Conservation (phyloP, 306 rosid genomes). For the Pterocarpus macrocarpus region DNA sequence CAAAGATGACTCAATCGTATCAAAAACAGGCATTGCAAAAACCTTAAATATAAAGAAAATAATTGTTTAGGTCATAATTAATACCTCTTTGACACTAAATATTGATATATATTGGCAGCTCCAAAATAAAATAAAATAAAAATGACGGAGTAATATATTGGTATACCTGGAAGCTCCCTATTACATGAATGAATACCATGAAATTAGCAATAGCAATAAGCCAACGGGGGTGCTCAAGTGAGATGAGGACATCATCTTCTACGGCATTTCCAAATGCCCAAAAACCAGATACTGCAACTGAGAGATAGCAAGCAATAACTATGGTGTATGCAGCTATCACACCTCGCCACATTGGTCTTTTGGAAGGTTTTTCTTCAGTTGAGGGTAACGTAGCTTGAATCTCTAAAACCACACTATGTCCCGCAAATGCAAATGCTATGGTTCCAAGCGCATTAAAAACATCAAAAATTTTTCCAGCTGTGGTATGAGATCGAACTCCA, state of each 20-base stretch:
- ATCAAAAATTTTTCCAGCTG: slow-evolving; percentile 51
- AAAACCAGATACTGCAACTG: slow-evolving; percentile 64
- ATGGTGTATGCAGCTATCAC: slow-evolving; percentile 58
- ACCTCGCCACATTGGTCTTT: slow-evolving; percentile 77
- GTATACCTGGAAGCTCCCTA: slow-evolving; percentile 77
- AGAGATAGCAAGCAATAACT: slow-evolving; percentile 60
- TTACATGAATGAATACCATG: slow-evolving; percentile 76
- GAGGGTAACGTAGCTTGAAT: slow-evolving; percentile 87
- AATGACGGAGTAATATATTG: background rate
- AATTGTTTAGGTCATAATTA: background rate
- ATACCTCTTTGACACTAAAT: too few species aligned
- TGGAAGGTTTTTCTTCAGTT: slow-evolving; percentile 61
- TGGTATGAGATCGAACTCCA: slow-evolving; percentile 51
- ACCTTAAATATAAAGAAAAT: slow-evolving; percentile 43
- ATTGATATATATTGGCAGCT: too few species aligned
- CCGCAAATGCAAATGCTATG: slow-evolving; percentile 77
- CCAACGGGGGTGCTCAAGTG: slow-evolving; percentile 64
- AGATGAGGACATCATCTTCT: slow-evolving; percentile 73
- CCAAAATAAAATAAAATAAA: background rate
- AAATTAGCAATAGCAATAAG: slow-evolving; percentile 66
- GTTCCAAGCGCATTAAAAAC: slow-evolving; percentile 67
- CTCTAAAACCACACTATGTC: slow-evolving; percentile 71
- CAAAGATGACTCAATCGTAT: slow-evolving; percentile 58
- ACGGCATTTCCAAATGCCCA: slow-evolving; percentile 75
- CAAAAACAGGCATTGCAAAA: slow-evolving; percentile 75